phyloP scores from a whole-genome alignment of 2,329 filamentous ascomycete genomes.

The Epicoccum sorghinum region DNA sequence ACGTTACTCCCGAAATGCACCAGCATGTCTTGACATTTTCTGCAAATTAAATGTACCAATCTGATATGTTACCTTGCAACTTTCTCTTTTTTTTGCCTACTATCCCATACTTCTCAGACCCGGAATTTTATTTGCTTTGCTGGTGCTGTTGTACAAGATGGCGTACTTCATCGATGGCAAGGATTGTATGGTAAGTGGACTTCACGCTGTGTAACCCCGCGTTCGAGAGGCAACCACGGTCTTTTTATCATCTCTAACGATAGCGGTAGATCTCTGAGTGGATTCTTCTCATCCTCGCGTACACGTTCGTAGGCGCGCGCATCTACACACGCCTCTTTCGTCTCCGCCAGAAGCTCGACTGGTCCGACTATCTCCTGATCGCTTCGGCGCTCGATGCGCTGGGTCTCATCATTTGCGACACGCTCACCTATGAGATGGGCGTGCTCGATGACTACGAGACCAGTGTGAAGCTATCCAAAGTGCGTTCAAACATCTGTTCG shows the following conservation, averaged over 20 bases:
- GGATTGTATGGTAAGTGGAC: slow-evolving; percentile 22
- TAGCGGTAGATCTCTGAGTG: slow-evolving; percentile 26
- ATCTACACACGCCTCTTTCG: slow-evolving; percentile 23
- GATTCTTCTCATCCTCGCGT: slow-evolving; percentile 25
- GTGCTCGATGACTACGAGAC: slow-evolving; percentile 27
- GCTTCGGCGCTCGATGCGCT: slow-evolving; percentile 21
- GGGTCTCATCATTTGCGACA: slow-evolving; percentile 27
- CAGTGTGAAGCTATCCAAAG: slow-evolving; percentile 27
- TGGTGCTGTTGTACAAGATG: slow-evolving; percentile 4
- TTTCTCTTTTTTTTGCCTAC: background rate
- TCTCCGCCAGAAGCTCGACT: slow-evolving; percentile 22
- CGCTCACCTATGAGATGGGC: slow-evolving; percentile 25
- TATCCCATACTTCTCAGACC: background rate
- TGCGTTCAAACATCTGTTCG: background rate
- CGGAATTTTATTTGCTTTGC: background rate
- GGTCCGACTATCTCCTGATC: slow-evolving; percentile 25
- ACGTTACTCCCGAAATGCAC: background rate
- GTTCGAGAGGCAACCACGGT: background rate
- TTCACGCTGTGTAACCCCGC: background rate
- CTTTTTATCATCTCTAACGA: background rate
- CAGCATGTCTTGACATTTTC: background rate
- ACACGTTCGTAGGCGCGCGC: slow-evolving; percentile 26
- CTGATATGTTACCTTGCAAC: background rate
- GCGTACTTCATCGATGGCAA: slow-evolving; percentile 25
- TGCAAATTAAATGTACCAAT: background rate